These are phyloP conservation scores for Aspergillus nanangensis DNA, from an alignment of 495 filamentous ascomycete species.

Conservation along the genomic window DNA sequence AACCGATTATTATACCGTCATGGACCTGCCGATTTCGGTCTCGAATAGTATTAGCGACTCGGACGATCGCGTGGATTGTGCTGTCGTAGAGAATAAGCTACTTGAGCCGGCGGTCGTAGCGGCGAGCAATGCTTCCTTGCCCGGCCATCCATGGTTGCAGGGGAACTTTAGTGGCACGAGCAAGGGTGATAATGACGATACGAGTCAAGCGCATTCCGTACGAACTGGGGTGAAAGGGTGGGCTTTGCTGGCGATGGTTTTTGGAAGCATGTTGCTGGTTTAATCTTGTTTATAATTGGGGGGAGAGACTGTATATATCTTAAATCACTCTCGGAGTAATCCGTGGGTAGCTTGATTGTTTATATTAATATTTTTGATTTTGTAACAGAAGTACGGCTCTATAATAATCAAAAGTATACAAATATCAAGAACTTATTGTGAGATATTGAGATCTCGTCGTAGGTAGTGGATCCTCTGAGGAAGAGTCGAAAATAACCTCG, in stretches of 20 bases:
- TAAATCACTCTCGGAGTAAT: too few species aligned
- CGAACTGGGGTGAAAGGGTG: background rate
- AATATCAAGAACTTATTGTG: too few species aligned
- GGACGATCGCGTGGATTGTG: conserved; percentile 18
- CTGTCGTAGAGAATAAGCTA: conserved; percentile 18
- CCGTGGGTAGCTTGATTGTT: background rate
- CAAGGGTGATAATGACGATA: background rate
- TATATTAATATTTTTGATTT: too few species aligned
- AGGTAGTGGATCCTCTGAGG: too few species aligned
- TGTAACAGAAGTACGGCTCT: too few species aligned
- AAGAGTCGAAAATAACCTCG: too few species aligned
- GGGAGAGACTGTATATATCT: background rate
- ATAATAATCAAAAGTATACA: too few species aligned
- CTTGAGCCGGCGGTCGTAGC: conserved; percentile 8
- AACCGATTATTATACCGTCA: conserved; percentile 61
- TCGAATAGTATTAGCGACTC: conserved; percentile 52
- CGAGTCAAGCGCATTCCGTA: background rate
- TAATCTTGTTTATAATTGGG: background rate
- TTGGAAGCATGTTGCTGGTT: background rate
- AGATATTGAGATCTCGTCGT: too few species aligned
- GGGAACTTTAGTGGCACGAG: background rate
- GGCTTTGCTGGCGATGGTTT: conserved; percentile 3
- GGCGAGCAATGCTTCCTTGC: conserved; percentile 9
- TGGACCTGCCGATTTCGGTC: conserved; percentile 60
- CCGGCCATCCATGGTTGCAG: conserved; percentile 5